Conservation (phyloP, 2,329 filamentous ascomycete genomes). For the Diaporthe helianthi region DNA sequence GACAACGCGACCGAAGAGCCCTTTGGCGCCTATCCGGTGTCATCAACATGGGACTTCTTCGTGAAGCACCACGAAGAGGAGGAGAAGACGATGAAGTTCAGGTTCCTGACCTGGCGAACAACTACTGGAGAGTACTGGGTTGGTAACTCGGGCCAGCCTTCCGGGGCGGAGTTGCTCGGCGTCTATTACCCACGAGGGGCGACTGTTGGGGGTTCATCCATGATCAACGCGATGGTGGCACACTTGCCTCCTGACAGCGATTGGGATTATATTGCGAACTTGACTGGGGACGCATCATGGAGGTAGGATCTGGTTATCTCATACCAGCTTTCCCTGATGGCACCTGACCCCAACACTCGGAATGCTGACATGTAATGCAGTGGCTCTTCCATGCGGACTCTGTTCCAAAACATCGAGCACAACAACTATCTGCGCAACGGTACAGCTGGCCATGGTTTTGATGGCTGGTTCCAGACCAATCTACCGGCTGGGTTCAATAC, state of each 20-base stretch:
- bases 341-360: neutral
- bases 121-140: constrained; percentile 42
- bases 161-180: constrained; percentile 41
- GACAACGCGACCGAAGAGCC: neutral
- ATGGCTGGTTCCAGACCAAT: constrained; percentile 40
- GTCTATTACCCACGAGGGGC: constrained; percentile 44
- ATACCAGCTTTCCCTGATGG: too few species aligned
- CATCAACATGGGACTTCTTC: constrained; percentile 59
- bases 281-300: constrained; percentile 41
- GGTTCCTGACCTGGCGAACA: constrained; percentile 48
- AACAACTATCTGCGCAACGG: constrained; percentile 39
- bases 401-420: constrained; percentile 39
- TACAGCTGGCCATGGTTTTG: constrained; percentile 38
- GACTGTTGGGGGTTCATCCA: constrained; percentile 43
- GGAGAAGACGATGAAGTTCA: constrained; percentile 53
- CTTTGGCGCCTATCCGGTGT: neutral
- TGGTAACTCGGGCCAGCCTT: constrained; percentile 41
- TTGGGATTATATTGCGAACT: constrained; percentile 40
- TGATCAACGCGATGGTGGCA: constrained; percentile 42
- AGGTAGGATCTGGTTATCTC: constrained; percentile 34
- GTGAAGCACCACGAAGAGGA: constrained; percentile 60
- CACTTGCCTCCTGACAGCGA: constrained; percentile 41
- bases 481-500: constrained; percentile 37
- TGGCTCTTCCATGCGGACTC: constrained; percentile 39
- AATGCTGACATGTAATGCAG: constrained; percentile 5